Conservation (phyloP, 2,329 filamentous ascomycete species). For the Gaeumannomyces sp. region DNA sequence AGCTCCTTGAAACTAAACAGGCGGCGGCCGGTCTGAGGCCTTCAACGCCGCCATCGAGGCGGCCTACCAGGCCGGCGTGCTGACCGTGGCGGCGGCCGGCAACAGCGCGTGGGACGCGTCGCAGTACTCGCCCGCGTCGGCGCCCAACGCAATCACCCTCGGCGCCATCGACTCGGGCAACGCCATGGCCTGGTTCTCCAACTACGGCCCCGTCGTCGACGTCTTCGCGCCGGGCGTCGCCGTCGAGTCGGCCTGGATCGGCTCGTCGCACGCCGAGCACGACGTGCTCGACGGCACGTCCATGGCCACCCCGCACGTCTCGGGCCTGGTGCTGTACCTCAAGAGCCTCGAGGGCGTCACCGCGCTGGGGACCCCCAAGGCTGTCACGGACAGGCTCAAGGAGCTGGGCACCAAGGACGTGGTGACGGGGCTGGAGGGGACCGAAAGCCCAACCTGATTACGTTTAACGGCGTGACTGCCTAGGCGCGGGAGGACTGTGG, state of each 20-base stretch:
- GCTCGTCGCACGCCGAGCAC: constrained; percentile 21
- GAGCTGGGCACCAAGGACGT: constrained; percentile 10
- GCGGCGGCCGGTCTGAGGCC: constrained; percentile 16
- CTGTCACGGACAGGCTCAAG: constrained; percentile 13
- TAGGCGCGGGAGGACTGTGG: constrained; percentile 15
- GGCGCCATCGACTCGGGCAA: constrained; percentile 30
- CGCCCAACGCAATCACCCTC: constrained; percentile 33
- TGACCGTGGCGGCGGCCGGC: constrained; percentile 35
- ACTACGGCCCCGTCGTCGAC: constrained; percentile 38
- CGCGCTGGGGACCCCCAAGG: constrained; percentile 15
- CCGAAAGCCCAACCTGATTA: constrained; percentile 16
- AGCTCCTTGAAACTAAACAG: constrained; percentile 15
- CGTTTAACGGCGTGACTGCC: constrained; percentile 15
- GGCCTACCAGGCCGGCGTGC: constrained; percentile 28
- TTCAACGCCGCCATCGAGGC: constrained; percentile 32
- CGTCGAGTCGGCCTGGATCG: constrained; percentile 38
- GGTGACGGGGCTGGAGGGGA: constrained; percentile 10
- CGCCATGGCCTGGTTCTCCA: constrained; percentile 33
- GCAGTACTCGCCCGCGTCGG: constrained; percentile 30
- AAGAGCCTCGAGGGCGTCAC: constrained; percentile 39
- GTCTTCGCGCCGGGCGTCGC: constrained; percentile 38
- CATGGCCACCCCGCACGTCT: constrained; percentile 36
- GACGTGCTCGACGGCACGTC: constrained; percentile 39
- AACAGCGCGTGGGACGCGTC: constrained; percentile 25
- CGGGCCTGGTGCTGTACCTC: constrained; percentile 37